phyloP scores from a whole-genome alignment of 768 basidiomycete genomes.

The Trametopsis cervina region DNA sequence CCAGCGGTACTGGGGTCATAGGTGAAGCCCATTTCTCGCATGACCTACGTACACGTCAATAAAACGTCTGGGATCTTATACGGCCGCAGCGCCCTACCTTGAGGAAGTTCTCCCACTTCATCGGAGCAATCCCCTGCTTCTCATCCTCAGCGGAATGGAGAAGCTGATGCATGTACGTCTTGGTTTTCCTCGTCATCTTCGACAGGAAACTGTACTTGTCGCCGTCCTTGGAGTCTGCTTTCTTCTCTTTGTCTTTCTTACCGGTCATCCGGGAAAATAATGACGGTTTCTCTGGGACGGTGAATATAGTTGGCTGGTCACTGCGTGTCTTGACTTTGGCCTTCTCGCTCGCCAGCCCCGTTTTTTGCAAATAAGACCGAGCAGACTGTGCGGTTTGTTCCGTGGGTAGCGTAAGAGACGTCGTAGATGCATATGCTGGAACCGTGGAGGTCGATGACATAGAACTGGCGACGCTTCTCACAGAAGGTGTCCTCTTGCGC shows the following conservation, averaged over 20 bases:
- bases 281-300: slow-evolving; percentile 35
- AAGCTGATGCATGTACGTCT: slow-evolving; percentile 56
- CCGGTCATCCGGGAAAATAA: slow-evolving; percentile 44
- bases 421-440: slow-evolving; percentile 29
- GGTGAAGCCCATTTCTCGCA: slow-evolving; percentile 73
- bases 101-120: slow-evolving; percentile 79
- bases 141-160: slow-evolving; percentile 50
- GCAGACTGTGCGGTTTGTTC: slow-evolving; percentile 60
- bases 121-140: slow-evolving; percentile 43
- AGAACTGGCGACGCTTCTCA: slow-evolving; percentile 8
- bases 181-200: slow-evolving; percentile 52
- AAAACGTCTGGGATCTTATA: background rate
- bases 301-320: slow-evolving; percentile 46
- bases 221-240: slow-evolving; percentile 29
- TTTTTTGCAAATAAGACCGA: slow-evolving; percentile 57
- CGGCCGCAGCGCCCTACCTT: slow-evolving; percentile 37
- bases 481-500: slow-evolving; percentile 4
- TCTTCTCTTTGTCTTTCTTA: slow-evolving; percentile 28
- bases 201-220: slow-evolving; percentile 50
- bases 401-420: slow-evolving; percentile 35
- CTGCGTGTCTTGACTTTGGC: slow-evolving; percentile 67
- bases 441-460: slow-evolving; percentile 7
- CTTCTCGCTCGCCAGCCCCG: slow-evolving; percentile 41
- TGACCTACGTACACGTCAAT: slow-evolving; percentile 38
- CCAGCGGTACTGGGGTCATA: slow-evolving; percentile 73